phyloP scores from a whole-genome alignment of 2,329 filamentous ascomycete genomes.

The Penicillium sp. region DNA sequence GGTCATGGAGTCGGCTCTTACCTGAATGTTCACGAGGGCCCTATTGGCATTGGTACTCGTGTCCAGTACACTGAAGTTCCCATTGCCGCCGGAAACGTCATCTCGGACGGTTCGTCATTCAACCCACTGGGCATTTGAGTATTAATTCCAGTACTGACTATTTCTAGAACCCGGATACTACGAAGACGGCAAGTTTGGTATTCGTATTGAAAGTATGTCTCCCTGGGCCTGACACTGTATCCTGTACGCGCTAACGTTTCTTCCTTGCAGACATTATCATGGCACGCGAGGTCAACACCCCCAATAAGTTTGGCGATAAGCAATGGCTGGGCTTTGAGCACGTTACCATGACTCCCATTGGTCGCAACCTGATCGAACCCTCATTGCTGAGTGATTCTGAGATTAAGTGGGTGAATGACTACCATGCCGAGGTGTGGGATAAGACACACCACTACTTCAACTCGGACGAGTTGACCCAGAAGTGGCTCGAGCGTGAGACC shows the following conservation, averaged over 20 bases:
- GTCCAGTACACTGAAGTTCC: constrained; percentile 90
- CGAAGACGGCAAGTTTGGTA: constrained; percentile 90
- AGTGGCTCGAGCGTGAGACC: constrained; percentile 89
- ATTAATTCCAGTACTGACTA: constrained; percentile 9
- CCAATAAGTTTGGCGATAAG: constrained; percentile 87
- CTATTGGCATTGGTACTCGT: constrained; percentile 91
- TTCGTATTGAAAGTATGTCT: constrained; percentile 78
- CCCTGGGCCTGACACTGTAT: neutral
- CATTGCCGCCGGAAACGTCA: constrained; percentile 86
- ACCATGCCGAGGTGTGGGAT: constrained; percentile 76
- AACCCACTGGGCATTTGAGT: neutral
- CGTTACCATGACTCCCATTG: constrained; percentile 96
- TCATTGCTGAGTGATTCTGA: constrained; percentile 71
- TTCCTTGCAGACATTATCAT: constrained; percentile 69
- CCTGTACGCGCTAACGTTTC: constrained; percentile 7
- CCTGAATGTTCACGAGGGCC: constrained; percentile 95
- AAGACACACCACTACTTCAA: constrained; percentile 80
- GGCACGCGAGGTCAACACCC: constrained; percentile 83
- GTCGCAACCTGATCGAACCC: constrained; percentile 80
- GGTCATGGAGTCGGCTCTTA: constrained; percentile 95
- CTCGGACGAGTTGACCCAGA: constrained; percentile 67
- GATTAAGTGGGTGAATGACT: constrained; percentile 83
- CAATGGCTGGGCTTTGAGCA: constrained; percentile 94
- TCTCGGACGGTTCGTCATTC: constrained; percentile 66
- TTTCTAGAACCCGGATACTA: constrained; percentile 84